phyloP scores from a whole-genome alignment of 2,329 filamentous ascomycete species.

The Atkinsonella hypoxylon region DNA sequence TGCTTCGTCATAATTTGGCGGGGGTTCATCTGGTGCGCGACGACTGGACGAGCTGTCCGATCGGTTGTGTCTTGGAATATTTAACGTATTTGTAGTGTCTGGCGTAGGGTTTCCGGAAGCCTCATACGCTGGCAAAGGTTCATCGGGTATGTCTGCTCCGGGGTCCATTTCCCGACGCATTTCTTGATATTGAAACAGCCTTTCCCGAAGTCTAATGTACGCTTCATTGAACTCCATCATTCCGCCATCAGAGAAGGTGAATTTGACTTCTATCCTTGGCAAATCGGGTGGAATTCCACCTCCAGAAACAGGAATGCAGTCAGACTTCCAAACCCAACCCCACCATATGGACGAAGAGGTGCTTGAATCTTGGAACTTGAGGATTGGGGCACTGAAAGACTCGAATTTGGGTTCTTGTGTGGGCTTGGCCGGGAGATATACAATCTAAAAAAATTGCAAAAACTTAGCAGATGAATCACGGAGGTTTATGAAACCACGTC shows the following conservation, averaged over 20 bases:
- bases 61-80: constrained; percentile 16
- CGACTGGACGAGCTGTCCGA: constrained; percentile 26
- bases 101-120: constrained; percentile 29
- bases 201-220: constrained; percentile 76
- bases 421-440: constrained; percentile 69
- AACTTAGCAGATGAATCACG: neutral
- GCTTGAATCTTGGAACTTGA: constrained; percentile 77
- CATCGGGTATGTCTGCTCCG: constrained; percentile 57
- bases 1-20: constrained; percentile 84
- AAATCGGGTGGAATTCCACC: constrained; percentile 70
- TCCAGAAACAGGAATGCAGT: constrained; percentile 67
- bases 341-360: constrained; percentile 77
- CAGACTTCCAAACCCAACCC: constrained; percentile 79
- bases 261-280: constrained; percentile 63
- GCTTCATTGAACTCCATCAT: constrained; percentile 78
- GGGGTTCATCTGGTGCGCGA: constrained; percentile 57
- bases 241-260: constrained; percentile 92
- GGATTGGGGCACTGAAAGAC: constrained; percentile 80
- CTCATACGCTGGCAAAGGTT: constrained; percentile 82
- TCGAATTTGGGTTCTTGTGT: constrained; percentile 53
- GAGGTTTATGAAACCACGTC: neutral
- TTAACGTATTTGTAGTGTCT: constrained; percentile 15
- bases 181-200: constrained; percentile 69
- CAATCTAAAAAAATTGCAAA: constrained; percentile 43
- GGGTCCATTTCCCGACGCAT: constrained; percentile 57